Conservation (phyloP, 2,329 filamentous ascomycete species). For the Zymoseptoria tritici region DNA sequence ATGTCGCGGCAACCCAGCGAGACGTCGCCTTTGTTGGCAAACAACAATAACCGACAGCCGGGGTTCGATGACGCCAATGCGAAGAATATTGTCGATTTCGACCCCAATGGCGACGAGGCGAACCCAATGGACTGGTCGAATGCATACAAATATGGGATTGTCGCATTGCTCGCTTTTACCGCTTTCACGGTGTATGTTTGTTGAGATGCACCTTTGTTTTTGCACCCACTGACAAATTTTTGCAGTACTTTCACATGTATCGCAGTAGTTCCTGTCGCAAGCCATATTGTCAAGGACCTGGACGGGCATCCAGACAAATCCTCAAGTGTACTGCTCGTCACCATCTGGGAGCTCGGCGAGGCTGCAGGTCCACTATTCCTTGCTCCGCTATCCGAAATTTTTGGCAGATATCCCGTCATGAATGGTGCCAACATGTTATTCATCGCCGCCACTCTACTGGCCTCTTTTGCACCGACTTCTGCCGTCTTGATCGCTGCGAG, state of each 20-base stretch:
- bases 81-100: slow-evolving; percentile 37
- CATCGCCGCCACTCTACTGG: slow-evolving; percentile 36
- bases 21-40: slow-evolving; percentile 11
- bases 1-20: slow-evolving; percentile 4
- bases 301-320: slow-evolving; percentile 16
- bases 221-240: slow-evolving; percentile 1
- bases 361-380: slow-evolving; percentile 40
- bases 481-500: slow-evolving; percentile 36
- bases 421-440: slow-evolving; percentile 39
- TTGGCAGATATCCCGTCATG: slow-evolving; percentile 34
- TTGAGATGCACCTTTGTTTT: neutral
- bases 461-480: slow-evolving; percentile 33
- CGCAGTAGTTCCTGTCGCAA: slow-evolving; percentile 24
- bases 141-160: slow-evolving; percentile 45
- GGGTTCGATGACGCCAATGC: slow-evolving; percentile 7
- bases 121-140: slow-evolving; percentile 50
- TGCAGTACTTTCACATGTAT: slow-evolving; percentile 28
- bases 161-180: slow-evolving; percentile 47
- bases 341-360: slow-evolving; percentile 45
- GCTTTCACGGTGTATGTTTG: slow-evolving; percentile 48
- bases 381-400: slow-evolving; percentile 39
- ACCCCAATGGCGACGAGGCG: slow-evolving; percentile 39
- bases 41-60: neutral
- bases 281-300: slow-evolving; percentile 21
- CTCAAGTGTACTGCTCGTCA: slow-evolving; percentile 36